A percentile compares a stretch with the other conserved stretches of the same genome.
Evolutionary conservation across 1,284 basidiomycete genomes (phyloP).

Genomic region (Pulveroboletus sp.): DNA sequence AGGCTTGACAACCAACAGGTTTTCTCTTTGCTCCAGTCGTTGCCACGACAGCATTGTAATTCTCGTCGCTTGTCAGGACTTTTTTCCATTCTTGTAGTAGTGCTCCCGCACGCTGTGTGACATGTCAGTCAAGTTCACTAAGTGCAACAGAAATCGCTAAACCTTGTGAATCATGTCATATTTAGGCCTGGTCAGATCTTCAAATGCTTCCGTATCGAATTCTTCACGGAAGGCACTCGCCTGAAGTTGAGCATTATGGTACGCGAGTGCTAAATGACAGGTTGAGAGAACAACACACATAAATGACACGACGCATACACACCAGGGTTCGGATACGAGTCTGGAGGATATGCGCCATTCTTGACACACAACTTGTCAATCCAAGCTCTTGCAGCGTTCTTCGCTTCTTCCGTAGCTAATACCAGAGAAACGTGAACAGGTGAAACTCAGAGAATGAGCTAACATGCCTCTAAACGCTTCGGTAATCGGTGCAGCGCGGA

Average conservation of each 20-base stretch:
- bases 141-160: conserved; percentile 8
- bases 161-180: conserved; percentile 81
- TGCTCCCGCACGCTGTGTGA: conserved; percentile 66
- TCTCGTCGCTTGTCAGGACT: conserved; percentile 64
- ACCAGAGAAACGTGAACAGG: conserved; percentile 1
- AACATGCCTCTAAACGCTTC: conserved; percentile 55
- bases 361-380: conserved; percentile 81
- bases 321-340: conserved; percentile 93
- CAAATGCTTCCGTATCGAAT: conserved; percentile 71
- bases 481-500: conserved; percentile 73
- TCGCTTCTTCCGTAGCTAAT: conserved; percentile 68
- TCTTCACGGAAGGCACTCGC: conserved; percentile 90
- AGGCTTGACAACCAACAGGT: conserved; percentile 48
- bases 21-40: conserved; percentile 65
- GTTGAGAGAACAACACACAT: conserved; percentile 2
- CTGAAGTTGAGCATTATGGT: conserved; percentile 88
- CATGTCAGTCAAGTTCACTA: neutral
- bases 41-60: conserved; percentile 51
- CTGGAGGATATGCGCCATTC: conserved; percentile 80
- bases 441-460: neutral
- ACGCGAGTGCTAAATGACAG: conserved; percentile 60
- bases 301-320: conserved; percentile 25
- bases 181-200: conserved; percentile 82
- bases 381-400: conserved; percentile 70
- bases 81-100: conserved; percentile 78